Base-by-base conservation (phyloP, 495 filamentous ascomycete genomes). In the Pseudotulostoma volvatum region DNA sequence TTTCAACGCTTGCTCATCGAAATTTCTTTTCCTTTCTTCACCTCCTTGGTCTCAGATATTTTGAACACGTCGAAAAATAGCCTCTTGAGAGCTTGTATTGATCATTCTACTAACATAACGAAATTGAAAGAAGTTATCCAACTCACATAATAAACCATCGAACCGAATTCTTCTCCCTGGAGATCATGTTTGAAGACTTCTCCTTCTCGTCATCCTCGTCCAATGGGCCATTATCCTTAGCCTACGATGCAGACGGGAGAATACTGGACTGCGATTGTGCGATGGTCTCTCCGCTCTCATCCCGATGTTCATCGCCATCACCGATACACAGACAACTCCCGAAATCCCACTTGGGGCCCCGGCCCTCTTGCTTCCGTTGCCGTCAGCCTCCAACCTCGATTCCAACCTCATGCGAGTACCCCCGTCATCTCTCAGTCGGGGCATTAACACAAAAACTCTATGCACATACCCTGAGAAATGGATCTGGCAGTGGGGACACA, bases 151-250 rank as follows among this genome's bases (percentile, higher is more conserved):
- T n/a, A n/a, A n/a, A n/a, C n/a, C n/a, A n/a, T n/a, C n/a, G n/a
- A n/a, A n/a, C n/a, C n/a, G n/a, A n/a, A n/a, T n/a, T n/a, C n/a
- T n/a, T n/a, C n/a, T n/a, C n/a, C n/a, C n/a, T 13, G 14, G n/a
- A 5, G 33, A 50, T 7, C 44, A 66, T 66, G 62, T 66, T 66
- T 48, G 60, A 66, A 44, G 53, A 66, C 46, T 66, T 66, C 48
- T 62, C 62, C 31, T 66, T 66, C 41, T 53, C 61, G 14, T 60
- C 61, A 34, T 53, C 61, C 2, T 60, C 61, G 3, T 62, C 59
- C 30, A 41, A 45, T 33, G 45, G 48, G 31, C 53, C 60, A 0
- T 15, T 51, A 34, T 56, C 55, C 15, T 42, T 57, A 11, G 44
- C 55, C n/a, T 34, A 59, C 18, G 60, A 64, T 42, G 40, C 48